Conservation (phyloP, 306 rosid genomes). For the Coriaria nepalensis region DNA sequence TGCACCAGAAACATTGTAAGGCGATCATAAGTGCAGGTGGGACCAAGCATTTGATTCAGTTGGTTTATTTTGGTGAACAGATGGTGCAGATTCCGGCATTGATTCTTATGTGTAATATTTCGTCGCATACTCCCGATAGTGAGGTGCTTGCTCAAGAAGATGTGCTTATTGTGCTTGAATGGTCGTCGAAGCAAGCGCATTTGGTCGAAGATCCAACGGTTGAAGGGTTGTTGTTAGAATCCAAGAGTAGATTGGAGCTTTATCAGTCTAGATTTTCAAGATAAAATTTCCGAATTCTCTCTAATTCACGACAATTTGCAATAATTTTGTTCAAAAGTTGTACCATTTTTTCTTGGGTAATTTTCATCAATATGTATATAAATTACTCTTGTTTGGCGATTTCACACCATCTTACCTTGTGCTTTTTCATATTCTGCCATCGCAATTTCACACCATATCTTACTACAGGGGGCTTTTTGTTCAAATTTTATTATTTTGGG, state of each 20-base stretch:
- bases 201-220: slow-evolving; percentile 36
- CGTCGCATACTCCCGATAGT: slow-evolving; percentile 8
- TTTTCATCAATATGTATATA: too few species aligned
- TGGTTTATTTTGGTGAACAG: slow-evolving; percentile 72
- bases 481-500: too few species aligned
- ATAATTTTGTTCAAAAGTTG: too few species aligned
- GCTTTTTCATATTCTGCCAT: too few species aligned
- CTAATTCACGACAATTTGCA: too few species aligned
- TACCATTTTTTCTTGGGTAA: too few species aligned
- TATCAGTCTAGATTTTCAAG: slow-evolving; percentile 74
- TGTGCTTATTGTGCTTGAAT: slow-evolving; percentile 1
- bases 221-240: slow-evolving; percentile 44
- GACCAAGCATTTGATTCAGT: slow-evolving; percentile 59
- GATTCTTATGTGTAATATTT: slow-evolving; percentile 51
- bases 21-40: slow-evolving; percentile 71
- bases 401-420: too few species aligned
- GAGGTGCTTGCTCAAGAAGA: background rate
- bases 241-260: slow-evolving; percentile 68
- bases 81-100: slow-evolving; percentile 45
- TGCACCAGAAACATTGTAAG: slow-evolving; percentile 58
- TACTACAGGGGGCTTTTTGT: too few species aligned
- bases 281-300: too few species aligned
- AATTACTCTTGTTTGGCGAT: too few species aligned
- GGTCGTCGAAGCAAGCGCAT: slow-evolving; percentile 8
- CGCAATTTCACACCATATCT: too few species aligned